These are phyloP conservation scores for Eucommia ulmoides DNA, from an alignment of 257 asterid species.

Conservation along the genomic window DNA sequence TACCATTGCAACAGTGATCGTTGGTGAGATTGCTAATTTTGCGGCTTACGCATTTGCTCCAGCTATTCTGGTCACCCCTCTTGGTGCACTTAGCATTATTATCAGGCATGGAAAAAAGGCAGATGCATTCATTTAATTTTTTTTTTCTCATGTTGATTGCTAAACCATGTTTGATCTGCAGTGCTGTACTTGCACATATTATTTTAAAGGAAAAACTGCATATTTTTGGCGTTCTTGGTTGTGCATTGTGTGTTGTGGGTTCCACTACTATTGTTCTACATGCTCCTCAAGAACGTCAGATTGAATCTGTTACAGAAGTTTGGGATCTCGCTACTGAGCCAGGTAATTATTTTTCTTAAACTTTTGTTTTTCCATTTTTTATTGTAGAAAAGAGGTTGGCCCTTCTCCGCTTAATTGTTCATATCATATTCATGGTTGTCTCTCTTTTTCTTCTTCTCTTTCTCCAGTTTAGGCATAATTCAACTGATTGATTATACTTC, in stretches of 20 bases:
- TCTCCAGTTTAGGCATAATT: conserved; percentile 7
- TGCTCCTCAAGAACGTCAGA: conserved; percentile 94
- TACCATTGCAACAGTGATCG: conserved; percentile 61
- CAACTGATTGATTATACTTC: conserved; percentile 1
- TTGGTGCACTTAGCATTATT: conserved; percentile 96
- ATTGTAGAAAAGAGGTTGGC: too few species aligned
- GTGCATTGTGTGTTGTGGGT: conserved; percentile 94
- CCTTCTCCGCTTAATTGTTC: too few species aligned
- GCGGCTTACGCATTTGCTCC: conserved; percentile 99
- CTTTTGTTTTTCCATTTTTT: neutral
- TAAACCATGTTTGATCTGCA: conserved; percentile 30
- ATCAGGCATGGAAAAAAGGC: conserved; percentile 56
- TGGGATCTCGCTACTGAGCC: conserved; percentile 97
- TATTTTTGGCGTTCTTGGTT: conserved; percentile 87
- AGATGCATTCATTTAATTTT: conserved; percentile 11
- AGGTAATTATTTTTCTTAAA: conserved; percentile 26
- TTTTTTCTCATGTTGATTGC: conserved; percentile 15
- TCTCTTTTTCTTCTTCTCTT: too few species aligned
- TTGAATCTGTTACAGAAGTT: conserved; percentile 86
- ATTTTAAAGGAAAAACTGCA: conserved; percentile 80
- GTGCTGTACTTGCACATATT: conserved; percentile 90
- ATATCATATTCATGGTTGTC: too few species aligned
- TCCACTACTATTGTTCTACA: conserved; percentile 90
- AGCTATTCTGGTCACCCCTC: conserved; percentile 96
- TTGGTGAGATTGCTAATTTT: conserved; percentile 96